Evolutionary conservation across 2,329 filamentous ascomycete genomes (phyloP).

Genomic region (Parastagonospora avenae): DNA sequence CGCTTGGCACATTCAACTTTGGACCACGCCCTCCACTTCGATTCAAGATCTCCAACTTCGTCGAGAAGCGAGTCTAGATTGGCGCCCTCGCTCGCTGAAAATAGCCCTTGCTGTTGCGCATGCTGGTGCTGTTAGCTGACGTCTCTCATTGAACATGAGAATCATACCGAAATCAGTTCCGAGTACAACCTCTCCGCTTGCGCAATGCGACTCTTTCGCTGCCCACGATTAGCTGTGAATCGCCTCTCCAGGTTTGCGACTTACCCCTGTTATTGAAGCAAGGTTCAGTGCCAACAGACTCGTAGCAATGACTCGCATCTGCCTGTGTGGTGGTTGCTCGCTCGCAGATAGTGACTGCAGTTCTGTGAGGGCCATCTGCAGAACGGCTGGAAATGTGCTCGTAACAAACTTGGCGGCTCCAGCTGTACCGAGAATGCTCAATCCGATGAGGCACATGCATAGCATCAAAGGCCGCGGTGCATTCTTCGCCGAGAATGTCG

Average conservation of each 20-base stretch:
- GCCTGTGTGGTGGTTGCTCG: constrained; percentile 47
- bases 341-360: constrained; percentile 50
- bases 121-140: constrained; percentile 36
- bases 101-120: constrained; percentile 57
- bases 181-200: constrained; percentile 58
- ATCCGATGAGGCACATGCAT: constrained; percentile 59
- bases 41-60: constrained; percentile 51
- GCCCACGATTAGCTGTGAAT: constrained; percentile 10
- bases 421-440: constrained; percentile 58
- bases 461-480: constrained; percentile 55
- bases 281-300: constrained; percentile 56
- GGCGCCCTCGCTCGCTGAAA: constrained; percentile 52
- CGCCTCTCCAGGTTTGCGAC: neutral
- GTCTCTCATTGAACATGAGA: neutral
- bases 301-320: constrained; percentile 55
- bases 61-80: constrained; percentile 50
- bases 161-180: constrained; percentile 53
- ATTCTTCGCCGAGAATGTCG: constrained; percentile 58
- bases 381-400: constrained; percentile 49
- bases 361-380: constrained; percentile 51
- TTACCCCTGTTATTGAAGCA: constrained; percentile 56
- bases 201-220: constrained; percentile 50
- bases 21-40: constrained; percentile 59
- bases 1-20: constrained; percentile 59
- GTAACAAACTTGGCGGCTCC: constrained; percentile 58